Conservation (phyloP, 129 eudicot genomes). For the Scalesia atractyloides region DNA sequence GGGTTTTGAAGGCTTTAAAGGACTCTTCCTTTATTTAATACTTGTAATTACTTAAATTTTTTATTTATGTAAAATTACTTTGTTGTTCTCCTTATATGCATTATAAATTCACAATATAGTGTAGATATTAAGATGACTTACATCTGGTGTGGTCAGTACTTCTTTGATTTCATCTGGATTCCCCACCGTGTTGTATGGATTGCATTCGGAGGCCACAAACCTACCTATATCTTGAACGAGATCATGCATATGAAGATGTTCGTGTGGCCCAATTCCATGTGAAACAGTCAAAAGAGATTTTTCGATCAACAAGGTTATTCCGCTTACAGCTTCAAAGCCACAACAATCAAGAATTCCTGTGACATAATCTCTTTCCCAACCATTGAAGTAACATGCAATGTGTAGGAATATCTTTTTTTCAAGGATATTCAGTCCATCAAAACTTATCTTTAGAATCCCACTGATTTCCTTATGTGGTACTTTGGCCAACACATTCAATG, state of each 20-base stretch:
- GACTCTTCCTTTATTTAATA: no score
- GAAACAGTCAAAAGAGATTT: no score
- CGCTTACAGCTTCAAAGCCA: not conserved
- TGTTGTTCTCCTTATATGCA: no score
- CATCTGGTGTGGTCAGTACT: not conserved
- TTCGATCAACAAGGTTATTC: no score
- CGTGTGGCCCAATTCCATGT: not conserved
- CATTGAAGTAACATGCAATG: slow-evolving; percentile 1
- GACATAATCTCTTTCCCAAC: not conserved
- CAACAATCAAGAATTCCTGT: not conserved
- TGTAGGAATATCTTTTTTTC: slow-evolving; percentile 2
- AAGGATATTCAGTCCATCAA: not conserved
- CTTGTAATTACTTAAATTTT: no score
- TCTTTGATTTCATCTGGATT: not conserved
- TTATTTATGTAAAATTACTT: no score
- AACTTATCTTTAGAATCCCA: slow-evolving; percentile 5
- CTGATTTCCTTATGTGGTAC: not conserved
- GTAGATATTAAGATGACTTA: not conserved
- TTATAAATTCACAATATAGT: not conserved
- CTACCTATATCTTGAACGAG: slow-evolving; percentile 1
- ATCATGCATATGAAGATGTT: slow-evolving; percentile 3
- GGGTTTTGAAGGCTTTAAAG: no score
- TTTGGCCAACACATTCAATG: not conserved
- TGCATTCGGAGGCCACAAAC: not conserved
- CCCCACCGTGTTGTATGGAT: slow-evolving; percentile 1